A percentile compares a stretch with the other conserved stretches of the same genome.
Evolutionary conservation across 768 basidiomycete genomes (phyloP).

Genomic region (Phanerochaete sordida): DNA sequence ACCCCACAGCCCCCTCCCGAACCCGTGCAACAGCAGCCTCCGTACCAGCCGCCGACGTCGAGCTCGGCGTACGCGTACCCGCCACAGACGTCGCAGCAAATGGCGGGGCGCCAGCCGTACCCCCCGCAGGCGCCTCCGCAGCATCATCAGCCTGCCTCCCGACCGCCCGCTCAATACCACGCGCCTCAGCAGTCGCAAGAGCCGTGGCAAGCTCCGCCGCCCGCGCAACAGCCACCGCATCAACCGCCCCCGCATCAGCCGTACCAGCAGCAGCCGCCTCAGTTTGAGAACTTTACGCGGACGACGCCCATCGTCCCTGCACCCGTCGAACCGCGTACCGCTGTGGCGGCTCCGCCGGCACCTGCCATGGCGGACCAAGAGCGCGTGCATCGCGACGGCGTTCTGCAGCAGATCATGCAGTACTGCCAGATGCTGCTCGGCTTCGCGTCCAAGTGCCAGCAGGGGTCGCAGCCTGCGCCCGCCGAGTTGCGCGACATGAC

Average conservation of each 20-base stretch:
- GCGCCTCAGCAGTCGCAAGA: slow-evolving; percentile 1
- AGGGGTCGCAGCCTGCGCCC: slow-evolving; percentile 40
- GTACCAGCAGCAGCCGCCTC: slow-evolving; percentile 13
- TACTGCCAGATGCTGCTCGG: slow-evolving; percentile 58
- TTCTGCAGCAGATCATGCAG: slow-evolving; percentile 50
- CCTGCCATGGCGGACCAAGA: slow-evolving; percentile 30
- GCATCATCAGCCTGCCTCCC: slow-evolving; percentile 11
- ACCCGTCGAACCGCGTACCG: slow-evolving; percentile 35
- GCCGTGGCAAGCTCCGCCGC: slow-evolving; percentile 1
- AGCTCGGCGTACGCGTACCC: slow-evolving; percentile 22
- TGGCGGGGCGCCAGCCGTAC: slow-evolving; percentile 13
- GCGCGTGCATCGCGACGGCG: slow-evolving; percentile 23
- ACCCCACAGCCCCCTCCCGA: slow-evolving; percentile 35
- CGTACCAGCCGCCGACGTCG: slow-evolving; percentile 27
- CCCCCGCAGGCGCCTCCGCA: slow-evolving; percentile 2
- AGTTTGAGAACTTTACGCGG: slow-evolving; percentile 28
- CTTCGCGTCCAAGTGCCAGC: slow-evolving; percentile 61
- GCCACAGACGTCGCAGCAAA: slow-evolving; percentile 17
- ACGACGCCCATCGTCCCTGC: slow-evolving; percentile 40
- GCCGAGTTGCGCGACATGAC: slow-evolving; percentile 70
- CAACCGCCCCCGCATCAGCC: slow-evolving; percentile 17
- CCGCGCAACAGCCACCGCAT: slow-evolving; percentile 21
- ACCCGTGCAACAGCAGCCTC: slow-evolving; percentile 36
- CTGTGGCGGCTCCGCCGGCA: slow-evolving; percentile 30
- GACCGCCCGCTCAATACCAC: background rate